A percentile compares a stretch with the other conserved stretches of the same genome.
These are phyloP conservation scores for Lasiosphaeria miniovina DNA, from an alignment of 495 filamentous ascomycete genomes.

Conservation along the genomic window DNA sequence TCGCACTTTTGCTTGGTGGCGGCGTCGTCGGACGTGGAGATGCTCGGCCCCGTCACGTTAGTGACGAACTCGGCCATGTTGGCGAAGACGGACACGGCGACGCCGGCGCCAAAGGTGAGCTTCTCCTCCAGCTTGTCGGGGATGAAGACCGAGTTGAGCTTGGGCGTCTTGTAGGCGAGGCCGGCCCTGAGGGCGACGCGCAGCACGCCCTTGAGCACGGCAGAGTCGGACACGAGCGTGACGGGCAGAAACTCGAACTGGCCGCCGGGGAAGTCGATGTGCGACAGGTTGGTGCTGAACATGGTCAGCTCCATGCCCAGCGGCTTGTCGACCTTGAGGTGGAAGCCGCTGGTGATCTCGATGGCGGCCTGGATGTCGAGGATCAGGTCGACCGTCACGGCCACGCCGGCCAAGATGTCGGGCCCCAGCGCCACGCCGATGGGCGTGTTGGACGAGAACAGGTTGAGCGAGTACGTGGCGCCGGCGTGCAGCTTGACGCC, in stretches of 20 bases:
- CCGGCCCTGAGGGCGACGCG: slow-evolving; percentile 45
- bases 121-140: neutral
- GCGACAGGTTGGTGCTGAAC: slow-evolving; percentile 44
- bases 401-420: slow-evolving; percentile 39
- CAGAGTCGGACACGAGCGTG: slow-evolving; percentile 40
- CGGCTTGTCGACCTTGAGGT: slow-evolving; percentile 49
- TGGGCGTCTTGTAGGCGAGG: slow-evolving; percentile 30
- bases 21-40: slow-evolving; percentile 20
- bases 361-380: slow-evolving; percentile 44
- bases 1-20: slow-evolving; percentile 26
- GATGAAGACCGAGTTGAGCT: slow-evolving; percentile 1
- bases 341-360: slow-evolving; percentile 52
- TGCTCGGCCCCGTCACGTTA: slow-evolving; percentile 38
- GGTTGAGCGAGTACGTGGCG: slow-evolving; percentile 46
- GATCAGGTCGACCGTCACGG: slow-evolving; percentile 48
- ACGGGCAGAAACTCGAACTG: slow-evolving; percentile 57
- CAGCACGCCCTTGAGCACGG: slow-evolving; percentile 44
- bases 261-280: slow-evolving; percentile 47
- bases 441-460: slow-evolving; percentile 45
- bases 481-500: slow-evolving; percentile 42
- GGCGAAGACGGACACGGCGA: slow-evolving; percentile 46
- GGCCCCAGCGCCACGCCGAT: slow-evolving; percentile 38
- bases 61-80: slow-evolving; percentile 53
- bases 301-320: slow-evolving; percentile 41
- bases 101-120: slow-evolving; percentile 37